Percentiles rank a stretch among this genome's conserved stretches.
phyloP scores from a whole-genome alignment of 2,329 filamentous ascomycete species.

The Ramichloridium luteum region DNA sequence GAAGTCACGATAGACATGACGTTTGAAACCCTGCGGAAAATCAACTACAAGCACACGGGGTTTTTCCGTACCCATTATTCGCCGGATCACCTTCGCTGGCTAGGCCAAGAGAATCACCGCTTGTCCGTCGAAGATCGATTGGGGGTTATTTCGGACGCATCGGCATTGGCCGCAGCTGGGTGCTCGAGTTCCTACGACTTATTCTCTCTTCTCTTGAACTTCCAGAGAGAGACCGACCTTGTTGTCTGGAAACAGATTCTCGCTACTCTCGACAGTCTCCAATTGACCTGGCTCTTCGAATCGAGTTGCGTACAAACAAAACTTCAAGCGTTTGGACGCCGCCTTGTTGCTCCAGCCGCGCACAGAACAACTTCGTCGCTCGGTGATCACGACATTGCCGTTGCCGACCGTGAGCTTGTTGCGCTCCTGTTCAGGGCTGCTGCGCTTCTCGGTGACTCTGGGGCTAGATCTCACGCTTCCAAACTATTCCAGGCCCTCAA shows the following conservation, averaged over 20 bases:
- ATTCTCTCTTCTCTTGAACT: neutral
- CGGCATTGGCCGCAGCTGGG: neutral
- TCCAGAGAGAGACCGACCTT: neutral
- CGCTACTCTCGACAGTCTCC: neutral
- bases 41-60: slow-evolving; percentile 1
- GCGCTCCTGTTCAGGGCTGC: slow-evolving; percentile 3
- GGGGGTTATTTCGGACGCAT: slow-evolving; percentile 1
- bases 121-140: slow-evolving; percentile 1
- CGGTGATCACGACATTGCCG: neutral
- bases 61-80: neutral
- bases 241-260: neutral
- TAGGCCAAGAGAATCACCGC: neutral
- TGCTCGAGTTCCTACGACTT: neutral
- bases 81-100: neutral
- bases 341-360: neutral
- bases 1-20: too few relatives aligned
- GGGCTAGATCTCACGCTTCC: neutral
- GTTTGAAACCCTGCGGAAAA: neutral
- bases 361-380: slow-evolving; percentile 1
- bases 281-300: neutral
- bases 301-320: neutral
- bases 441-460: slow-evolving; percentile 2
- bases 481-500: neutral
- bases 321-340: neutral
- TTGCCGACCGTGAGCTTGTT: neutral